phyloP scores from a whole-genome alignment of 768 basidiomycete genomes.

The Rhizopogon vulgaris region DNA sequence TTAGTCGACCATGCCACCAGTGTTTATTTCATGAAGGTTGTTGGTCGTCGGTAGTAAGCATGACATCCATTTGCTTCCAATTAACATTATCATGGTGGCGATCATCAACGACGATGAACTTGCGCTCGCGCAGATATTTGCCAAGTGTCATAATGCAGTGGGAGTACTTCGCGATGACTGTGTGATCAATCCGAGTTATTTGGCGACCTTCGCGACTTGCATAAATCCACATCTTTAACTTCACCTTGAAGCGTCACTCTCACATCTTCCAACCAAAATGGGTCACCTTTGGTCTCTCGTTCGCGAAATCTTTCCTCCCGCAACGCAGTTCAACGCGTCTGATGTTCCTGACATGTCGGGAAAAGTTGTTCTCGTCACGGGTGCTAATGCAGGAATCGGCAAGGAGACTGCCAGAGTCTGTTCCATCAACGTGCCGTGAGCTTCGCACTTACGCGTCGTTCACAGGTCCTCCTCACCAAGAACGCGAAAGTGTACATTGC shows the following conservation, averaged over 20 bases:
- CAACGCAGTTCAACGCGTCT: conserved; percentile 13
- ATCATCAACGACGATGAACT: too few relatives aligned
- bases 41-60: too few relatives aligned
- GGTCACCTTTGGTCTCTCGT: not conserved
- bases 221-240: too few relatives aligned
- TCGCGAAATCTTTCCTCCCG: conserved; percentile 16
- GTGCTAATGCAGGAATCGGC: conserved; percentile 45
- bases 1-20: too few relatives aligned
- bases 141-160: too few relatives aligned
- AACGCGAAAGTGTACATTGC: conserved; percentile 15
- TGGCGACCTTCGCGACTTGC: too few relatives aligned
- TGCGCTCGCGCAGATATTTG: too few relatives aligned
- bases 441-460: not conserved
- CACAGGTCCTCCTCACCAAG: conserved; percentile 18
- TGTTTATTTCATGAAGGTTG: too few relatives aligned
- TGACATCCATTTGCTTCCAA: too few relatives aligned
- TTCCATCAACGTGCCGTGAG: not conserved
- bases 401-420: conserved; percentile 35
- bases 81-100: too few relatives aligned
- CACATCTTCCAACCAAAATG: conserved; percentile 4
- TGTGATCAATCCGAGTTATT: too few relatives aligned
- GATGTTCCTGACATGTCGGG: conserved; percentile 32
- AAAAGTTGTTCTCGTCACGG: conserved; percentile 37
- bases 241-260: not conserved
- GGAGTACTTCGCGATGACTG: too few relatives aligned